Conservation (phyloP, 2,329 filamentous ascomycete species). For the Talaromyces sp. region DNA sequence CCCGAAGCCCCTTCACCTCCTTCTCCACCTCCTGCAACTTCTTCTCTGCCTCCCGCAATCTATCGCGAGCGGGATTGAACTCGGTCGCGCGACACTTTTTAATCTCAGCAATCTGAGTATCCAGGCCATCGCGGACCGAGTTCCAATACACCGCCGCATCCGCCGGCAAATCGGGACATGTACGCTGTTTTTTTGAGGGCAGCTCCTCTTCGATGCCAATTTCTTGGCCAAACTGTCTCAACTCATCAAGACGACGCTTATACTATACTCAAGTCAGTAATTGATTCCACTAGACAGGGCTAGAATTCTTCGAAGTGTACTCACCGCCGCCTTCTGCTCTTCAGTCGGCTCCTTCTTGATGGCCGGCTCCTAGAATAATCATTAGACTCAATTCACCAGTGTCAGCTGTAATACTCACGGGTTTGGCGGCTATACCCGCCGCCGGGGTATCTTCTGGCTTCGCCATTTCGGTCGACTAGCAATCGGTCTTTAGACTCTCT, state of each 20-base stretch:
- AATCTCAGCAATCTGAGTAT: neutral
- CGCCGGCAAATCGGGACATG: neutral
- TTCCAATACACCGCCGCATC: neutral
- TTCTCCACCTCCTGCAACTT: neutral
- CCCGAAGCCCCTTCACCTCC: neutral
- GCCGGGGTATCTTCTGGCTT: neutral
- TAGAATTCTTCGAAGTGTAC: neutral
- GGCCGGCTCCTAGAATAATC: neutral
- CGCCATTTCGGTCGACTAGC: neutral
- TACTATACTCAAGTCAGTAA: neutral
- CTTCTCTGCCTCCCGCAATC: neutral
- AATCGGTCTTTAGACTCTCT: neutral
- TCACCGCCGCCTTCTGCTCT: neutral
- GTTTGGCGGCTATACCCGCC: neutral
- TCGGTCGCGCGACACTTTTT: neutral
- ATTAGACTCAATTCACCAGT: neutral
- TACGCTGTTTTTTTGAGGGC: neutral
- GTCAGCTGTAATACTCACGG: neutral
- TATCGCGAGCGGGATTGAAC: neutral
- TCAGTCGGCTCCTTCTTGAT: neutral
- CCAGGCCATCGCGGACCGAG: neutral
- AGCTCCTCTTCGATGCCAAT: neutral
- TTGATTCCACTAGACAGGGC: neutral
- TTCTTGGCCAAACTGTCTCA: neutral
- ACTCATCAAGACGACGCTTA: neutral